Evolutionary conservation across 257 asterid genomes (phyloP).

Genomic region (Solanum pinnatisectum): DNA sequence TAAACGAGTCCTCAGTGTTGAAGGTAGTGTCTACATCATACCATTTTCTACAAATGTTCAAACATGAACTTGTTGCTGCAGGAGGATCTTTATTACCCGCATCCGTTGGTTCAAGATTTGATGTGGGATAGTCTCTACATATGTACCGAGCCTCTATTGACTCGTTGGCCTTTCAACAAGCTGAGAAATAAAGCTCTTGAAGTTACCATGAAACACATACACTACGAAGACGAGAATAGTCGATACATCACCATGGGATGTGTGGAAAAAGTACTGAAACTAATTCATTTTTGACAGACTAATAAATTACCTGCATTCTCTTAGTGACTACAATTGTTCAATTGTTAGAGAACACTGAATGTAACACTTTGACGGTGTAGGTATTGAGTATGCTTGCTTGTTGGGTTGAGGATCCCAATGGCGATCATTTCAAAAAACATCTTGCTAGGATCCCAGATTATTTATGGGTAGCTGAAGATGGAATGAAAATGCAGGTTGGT

Average conservation of each 20-base stretch:
- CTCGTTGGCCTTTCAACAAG: slow-evolving; percentile 70
- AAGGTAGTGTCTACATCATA: neutral
- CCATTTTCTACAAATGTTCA: neutral
- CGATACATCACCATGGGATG: slow-evolving; percentile 64
- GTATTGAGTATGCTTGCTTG: slow-evolving; percentile 66
- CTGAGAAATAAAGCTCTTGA: slow-evolving; percentile 54
- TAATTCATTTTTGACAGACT: neutral
- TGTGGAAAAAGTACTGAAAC: slow-evolving; percentile 29
- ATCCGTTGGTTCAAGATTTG: slow-evolving; percentile 56
- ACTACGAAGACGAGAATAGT: slow-evolving; percentile 68
- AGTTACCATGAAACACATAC: slow-evolving; percentile 63
- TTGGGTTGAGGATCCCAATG: slow-evolving; percentile 72
- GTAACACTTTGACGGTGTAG: neutral
- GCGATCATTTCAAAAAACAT: slow-evolving; percentile 63
- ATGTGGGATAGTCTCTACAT: slow-evolving; percentile 54
- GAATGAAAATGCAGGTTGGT: slow-evolving; percentile 74
- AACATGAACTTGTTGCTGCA: slow-evolving; percentile 7
- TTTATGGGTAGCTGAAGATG: slow-evolving; percentile 72
- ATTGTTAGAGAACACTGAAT: neutral
- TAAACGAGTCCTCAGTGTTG: neutral
- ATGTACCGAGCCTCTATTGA: slow-evolving; percentile 52
- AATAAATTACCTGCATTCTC: neutral
- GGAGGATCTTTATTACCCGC: slow-evolving; percentile 75
- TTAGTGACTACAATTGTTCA: neutral
- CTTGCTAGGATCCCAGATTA: slow-evolving; percentile 65